Percentiles rank a stretch among this genome's conserved stretches.
phyloP scores from a whole-genome alignment of 2,329 filamentous ascomycete genomes.

The Ophiostoma montium region DNA sequence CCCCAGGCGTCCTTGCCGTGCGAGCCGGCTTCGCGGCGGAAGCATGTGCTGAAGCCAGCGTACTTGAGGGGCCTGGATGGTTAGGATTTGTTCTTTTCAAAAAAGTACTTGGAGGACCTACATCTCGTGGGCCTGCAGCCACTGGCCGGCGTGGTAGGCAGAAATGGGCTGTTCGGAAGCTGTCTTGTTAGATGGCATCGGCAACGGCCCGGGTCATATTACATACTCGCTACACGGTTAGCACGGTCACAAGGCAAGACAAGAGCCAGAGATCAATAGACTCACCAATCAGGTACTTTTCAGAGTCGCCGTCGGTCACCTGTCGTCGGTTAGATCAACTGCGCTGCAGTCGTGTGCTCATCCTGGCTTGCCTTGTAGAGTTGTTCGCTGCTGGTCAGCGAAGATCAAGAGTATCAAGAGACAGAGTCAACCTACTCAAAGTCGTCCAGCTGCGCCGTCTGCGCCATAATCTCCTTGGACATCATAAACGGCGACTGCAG shows the following conservation, averaged over 20 bases:
- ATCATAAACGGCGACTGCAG: conserved; percentile 89
- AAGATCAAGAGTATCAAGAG: not conserved
- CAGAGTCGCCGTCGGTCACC: conserved; percentile 75
- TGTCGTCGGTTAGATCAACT: conserved; percentile 22
- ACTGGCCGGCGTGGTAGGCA: conserved; percentile 84
- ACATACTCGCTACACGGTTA: conserved; percentile 11
- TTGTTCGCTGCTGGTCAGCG: conserved; percentile 45
- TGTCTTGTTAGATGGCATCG: not conserved
- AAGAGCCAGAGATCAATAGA: not conserved
- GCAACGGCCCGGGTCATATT: not conserved
- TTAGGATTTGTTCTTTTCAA: not conserved
- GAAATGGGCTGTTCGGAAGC: conserved; percentile 86
- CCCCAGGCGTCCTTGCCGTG: conserved; percentile 78
- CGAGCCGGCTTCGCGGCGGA: conserved; percentile 85
- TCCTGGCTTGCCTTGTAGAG: conserved; percentile 50
- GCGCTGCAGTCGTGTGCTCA: no score
- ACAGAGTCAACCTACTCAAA: conserved; percentile 46
- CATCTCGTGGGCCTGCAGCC: conserved; percentile 71
- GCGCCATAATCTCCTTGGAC: conserved; percentile 90
- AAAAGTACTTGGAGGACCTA: not conserved
- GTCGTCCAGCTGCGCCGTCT: conserved; percentile 91
- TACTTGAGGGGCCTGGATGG: conserved; percentile 58
- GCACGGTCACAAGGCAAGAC: not conserved
- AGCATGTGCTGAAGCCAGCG: conserved; percentile 87
- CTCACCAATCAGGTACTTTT: conserved; percentile 64